Evolutionary conservation across 257 asterid genomes (phyloP), one percentile per base, ranked within the genome.

Genomic region (Solanum pinnatisectum): DNA sequence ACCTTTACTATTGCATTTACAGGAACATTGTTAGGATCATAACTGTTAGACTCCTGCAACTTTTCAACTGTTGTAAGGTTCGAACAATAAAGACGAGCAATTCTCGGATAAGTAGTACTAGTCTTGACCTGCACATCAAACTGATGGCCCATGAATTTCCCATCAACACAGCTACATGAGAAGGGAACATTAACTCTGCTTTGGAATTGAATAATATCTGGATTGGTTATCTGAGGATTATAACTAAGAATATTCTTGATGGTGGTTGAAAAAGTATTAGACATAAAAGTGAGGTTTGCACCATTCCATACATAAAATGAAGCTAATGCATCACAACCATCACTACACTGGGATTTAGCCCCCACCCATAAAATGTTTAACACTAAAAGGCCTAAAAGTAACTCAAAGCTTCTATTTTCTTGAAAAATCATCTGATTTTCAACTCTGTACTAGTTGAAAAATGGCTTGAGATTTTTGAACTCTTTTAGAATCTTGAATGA

Each of bases 1-100:
- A 95, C 94, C 46, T 89, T 94, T 89, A 95, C 77, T n/a, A 14
- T 85, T 3, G 77, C 89, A 49, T 60, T 70, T 1, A 0, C 76
- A 2, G 96, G 94, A 33, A 93, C 87, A 33, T 35, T 88, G 15
- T 65, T 72, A 25, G 91, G 83, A 23, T 37, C 71, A 59, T 90
- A 89, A 83, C 76, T 88, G 40, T 95, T 95, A n/a, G 93, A 92
- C 90, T 93, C 93, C 88, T 32, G 78, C 89, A 95, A 13, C 95
- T 92, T 92, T 2, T 92, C 93, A 36, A 93, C 92, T 2, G 94
- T 90, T 0, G 98, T 94, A 12, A 95, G 97, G 86, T 94, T 93
- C 0, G 98, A 92, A 82, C 91, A 95, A 14, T 86, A 25, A 10
- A 68, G 59, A 3, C 86, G 72, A 0, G 94, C 91, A 8, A 94